These are phyloP conservation scores for Beauveria asiatica DNA, from an alignment of 2,329 filamentous ascomycete species.

Conservation along the genomic window DNA sequence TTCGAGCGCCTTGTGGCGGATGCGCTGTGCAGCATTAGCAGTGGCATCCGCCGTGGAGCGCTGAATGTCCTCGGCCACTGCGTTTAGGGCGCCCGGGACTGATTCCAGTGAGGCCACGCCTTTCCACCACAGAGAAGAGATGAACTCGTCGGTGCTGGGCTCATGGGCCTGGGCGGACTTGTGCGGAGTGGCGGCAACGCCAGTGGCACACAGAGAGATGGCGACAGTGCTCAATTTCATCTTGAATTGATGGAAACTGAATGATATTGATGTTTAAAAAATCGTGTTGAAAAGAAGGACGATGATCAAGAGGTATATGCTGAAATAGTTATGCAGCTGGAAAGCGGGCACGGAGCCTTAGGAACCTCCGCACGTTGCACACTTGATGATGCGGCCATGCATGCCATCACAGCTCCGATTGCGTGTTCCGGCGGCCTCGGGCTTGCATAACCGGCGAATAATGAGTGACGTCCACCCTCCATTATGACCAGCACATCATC, in stretches of 20 bases:
- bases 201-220: conserved; percentile 1
- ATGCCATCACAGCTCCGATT: neutral
- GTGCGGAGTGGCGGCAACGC: neutral
- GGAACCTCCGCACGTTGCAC: neutral
- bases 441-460: neutral
- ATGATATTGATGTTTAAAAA: neutral
- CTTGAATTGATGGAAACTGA: neutral
- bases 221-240: conserved; percentile 4
- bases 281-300: neutral
- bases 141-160: neutral
- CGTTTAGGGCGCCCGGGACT: neutral
- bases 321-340: neutral
- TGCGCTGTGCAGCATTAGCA: conserved; percentile 3
- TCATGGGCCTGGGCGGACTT: neutral
- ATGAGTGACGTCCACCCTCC: neutral
- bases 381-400: conserved; percentile 8
- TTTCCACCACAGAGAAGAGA: neutral
- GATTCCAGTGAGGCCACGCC: neutral
- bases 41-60: conserved; percentile 5
- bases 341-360: neutral
- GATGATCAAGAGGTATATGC: neutral
- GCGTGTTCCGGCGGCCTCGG: neutral
- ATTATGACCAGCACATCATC: neutral
- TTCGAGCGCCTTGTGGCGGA: conserved; percentile 6
- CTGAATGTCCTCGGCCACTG: conserved; percentile 7